Conservation (phyloP, 768 basidiomycete species). For the Psilocybe tampanensis region DNA sequence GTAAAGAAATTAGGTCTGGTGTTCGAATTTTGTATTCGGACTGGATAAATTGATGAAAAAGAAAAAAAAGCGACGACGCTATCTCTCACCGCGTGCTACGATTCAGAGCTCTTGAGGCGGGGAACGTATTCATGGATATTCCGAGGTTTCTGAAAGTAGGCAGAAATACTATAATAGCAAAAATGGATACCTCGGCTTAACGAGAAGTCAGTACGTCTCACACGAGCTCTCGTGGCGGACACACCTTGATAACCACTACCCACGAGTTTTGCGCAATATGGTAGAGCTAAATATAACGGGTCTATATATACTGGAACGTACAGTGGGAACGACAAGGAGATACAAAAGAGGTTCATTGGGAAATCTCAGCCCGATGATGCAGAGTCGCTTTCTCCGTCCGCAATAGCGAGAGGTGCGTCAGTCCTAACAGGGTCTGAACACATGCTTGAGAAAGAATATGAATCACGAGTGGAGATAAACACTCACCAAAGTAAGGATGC, state of each 20-base stretch:
- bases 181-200: slow-evolving; percentile 15
- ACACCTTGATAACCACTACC: slow-evolving; percentile 17
- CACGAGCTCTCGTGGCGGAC: slow-evolving; percentile 12
- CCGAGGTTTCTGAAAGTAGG: slow-evolving; percentile 19
- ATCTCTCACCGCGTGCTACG: slow-evolving; percentile 23
- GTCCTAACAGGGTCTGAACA: slow-evolving; percentile 72
- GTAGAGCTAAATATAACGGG: slow-evolving; percentile 29
- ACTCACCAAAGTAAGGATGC: slow-evolving; percentile 89
- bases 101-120: slow-evolving; percentile 8
- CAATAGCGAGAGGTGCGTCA: slow-evolving; percentile 40
- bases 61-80: slow-evolving; percentile 5
- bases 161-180: slow-evolving; percentile 2
- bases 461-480: slow-evolving; percentile 9
- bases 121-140: slow-evolving; percentile 15
- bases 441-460: slow-evolving; percentile 12
- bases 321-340: slow-evolving; percentile 26
- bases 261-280: slow-evolving; percentile 11
- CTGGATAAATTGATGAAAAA: slow-evolving; percentile 15
- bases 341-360: slow-evolving; percentile 16
- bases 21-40: slow-evolving; percentile 5
- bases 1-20: slow-evolving; percentile 2
- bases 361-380: slow-evolving; percentile 46
- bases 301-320: slow-evolving; percentile 42
- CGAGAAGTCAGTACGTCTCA: slow-evolving; percentile 16
- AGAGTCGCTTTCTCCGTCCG: slow-evolving; percentile 69